Evolutionary conservation across 108 stramenopile genomes (phyloP).

Genomic region (Cyclotella sp.): DNA sequence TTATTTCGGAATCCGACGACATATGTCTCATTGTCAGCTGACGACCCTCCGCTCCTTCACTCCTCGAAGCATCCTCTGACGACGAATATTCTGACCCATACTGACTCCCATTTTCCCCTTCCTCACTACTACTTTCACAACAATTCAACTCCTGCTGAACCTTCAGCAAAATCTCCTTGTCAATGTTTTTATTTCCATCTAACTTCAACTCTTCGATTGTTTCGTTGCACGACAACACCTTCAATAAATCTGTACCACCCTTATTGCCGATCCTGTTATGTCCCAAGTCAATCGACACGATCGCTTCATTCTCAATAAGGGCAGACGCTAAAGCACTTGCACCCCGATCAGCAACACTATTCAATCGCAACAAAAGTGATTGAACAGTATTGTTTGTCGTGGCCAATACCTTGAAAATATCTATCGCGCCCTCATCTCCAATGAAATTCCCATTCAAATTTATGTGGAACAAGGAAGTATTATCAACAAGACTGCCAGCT

Average conservation of each 20-base stretch:
- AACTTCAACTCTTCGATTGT: conserved; percentile 26
- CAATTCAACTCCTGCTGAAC: conserved; percentile 17
- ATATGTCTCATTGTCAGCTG: neutral
- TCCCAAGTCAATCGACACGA: conserved; percentile 24
- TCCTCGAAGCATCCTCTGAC: neutral
- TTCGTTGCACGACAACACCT: conserved; percentile 42
- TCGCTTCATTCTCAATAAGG: conserved; percentile 39
- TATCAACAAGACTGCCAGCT: conserved; percentile 29
- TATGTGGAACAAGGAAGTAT: conserved; percentile 10
- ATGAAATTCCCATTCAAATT: conserved; percentile 39
- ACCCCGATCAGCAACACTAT: conserved; percentile 31
- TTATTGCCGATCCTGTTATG: conserved; percentile 30
- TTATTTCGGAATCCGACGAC: neutral
- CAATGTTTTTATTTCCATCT: conserved; percentile 37
- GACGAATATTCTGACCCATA: neutral
- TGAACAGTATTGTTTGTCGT: conserved; percentile 16
- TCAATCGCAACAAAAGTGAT: conserved; percentile 12
- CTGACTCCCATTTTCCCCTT: neutral
- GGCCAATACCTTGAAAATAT: conserved; percentile 27
- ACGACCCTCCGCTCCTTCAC: neutral
- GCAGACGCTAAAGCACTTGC: conserved; percentile 43
- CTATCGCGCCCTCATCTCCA: conserved; percentile 38
- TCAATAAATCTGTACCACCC: conserved; percentile 40
- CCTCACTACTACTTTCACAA: conserved; percentile 11
- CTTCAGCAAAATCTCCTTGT: conserved; percentile 29